These are phyloP conservation scores for Ophiostoma novo-ulmi DNA, from an alignment of 2,329 filamentous ascomycete species.

Conservation along the genomic window DNA sequence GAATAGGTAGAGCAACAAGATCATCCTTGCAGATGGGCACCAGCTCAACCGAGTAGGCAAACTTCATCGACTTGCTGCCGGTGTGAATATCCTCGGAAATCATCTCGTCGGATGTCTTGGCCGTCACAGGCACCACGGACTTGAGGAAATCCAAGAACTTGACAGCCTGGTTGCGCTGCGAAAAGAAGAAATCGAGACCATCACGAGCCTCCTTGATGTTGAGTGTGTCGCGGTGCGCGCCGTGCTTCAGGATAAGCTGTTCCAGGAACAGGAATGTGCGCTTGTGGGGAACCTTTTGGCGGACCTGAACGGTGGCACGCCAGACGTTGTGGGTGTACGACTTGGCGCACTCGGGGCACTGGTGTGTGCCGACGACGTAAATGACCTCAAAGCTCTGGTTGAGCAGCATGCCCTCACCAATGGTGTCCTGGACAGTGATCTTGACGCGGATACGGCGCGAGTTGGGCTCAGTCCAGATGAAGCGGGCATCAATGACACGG, in stretches of 20 bases:
- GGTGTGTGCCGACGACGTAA: constrained; percentile 83
- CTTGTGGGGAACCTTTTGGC: constrained; percentile 96
- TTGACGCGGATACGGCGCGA: constrained; percentile 89
- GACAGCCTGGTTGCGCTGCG: constrained; percentile 82
- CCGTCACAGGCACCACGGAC: constrained; percentile 64
- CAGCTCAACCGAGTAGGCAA: constrained; percentile 81
- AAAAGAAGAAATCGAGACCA: constrained; percentile 93
- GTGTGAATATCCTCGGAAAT: constrained; percentile 94
- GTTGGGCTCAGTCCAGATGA: constrained; percentile 98
- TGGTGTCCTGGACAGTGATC: constrained; percentile 77
- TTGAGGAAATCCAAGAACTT: constrained; percentile 71
- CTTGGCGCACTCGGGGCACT: constrained; percentile 93
- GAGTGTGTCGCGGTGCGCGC: constrained; percentile 79
- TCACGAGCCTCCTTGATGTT: constrained; percentile 98
- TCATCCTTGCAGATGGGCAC: constrained; percentile 98
- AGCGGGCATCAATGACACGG: constrained; percentile 89
- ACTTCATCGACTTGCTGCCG: constrained; percentile 87
- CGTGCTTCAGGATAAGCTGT: constrained; percentile 92
- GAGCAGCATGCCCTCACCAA: constrained; percentile 60
- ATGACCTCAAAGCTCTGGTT: constrained; percentile 95
- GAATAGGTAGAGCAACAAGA: constrained; percentile 85
- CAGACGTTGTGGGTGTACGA: constrained; percentile 78
- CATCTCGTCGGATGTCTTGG: constrained; percentile 52
- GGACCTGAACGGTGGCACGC: constrained; percentile 87
- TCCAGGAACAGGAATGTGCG: constrained; percentile 63